These are phyloP conservation scores for Calonectria hawksworthii DNA, from an alignment of 2,329 filamentous ascomycete genomes.

Conservation along the genomic window DNA sequence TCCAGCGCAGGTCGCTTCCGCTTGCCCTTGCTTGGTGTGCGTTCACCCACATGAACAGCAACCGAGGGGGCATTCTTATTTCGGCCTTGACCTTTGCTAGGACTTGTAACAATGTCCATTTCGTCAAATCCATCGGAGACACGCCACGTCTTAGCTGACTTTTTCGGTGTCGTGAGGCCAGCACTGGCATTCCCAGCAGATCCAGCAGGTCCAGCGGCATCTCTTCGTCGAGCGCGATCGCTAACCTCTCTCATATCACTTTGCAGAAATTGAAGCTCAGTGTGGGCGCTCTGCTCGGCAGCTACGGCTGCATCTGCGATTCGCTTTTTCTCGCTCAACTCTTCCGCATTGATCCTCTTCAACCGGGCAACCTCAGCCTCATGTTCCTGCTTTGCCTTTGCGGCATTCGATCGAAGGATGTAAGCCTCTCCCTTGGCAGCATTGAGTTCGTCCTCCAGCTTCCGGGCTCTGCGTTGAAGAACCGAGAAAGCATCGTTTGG, in stretches of 20 bases:
- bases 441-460: conserved; percentile 69
- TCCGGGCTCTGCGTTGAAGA: conserved; percentile 66
- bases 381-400: conserved; percentile 72
- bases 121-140: conserved; percentile 85
- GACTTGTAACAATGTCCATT: conserved; percentile 68
- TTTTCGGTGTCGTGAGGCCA: conserved; percentile 70
- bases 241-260: conserved; percentile 76
- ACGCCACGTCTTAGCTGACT: conserved; percentile 66
- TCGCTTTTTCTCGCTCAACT: conserved; percentile 73
- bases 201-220: conserved; percentile 42
- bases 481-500: conserved; percentile 57
- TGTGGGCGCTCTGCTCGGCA: conserved; percentile 75
- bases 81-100: conserved; percentile 63
- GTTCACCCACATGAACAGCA: conserved; percentile 61
- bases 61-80: conserved; percentile 58
- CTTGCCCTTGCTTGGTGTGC: conserved; percentile 77
- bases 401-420: conserved; percentile 80
- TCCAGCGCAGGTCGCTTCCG: conserved; percentile 76
- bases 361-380: conserved; percentile 73
- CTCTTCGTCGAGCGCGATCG: conserved; percentile 64
- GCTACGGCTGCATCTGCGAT: conserved; percentile 75
- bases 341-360: conserved; percentile 74
- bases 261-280: conserved; percentile 80
- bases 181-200: conserved; percentile 34
- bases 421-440: conserved; percentile 79